phyloP scores from a whole-genome alignment of 208 protist genomes.

The Leishmania guyanensis region DNA sequence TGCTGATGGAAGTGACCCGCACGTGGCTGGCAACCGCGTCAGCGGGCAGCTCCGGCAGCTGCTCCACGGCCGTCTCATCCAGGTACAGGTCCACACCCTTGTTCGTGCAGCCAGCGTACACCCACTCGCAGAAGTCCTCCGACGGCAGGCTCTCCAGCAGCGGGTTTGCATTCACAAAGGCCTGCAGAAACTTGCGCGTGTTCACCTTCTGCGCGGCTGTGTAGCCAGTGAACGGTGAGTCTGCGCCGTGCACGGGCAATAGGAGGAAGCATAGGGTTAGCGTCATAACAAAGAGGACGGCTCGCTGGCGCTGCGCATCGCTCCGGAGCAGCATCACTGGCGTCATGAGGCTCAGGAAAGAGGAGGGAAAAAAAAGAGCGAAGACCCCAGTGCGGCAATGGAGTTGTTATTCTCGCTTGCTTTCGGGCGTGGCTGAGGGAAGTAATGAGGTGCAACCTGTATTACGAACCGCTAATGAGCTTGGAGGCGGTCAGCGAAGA shows the following conservation, averaged over 20 bases:
- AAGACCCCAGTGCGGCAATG: background rate
- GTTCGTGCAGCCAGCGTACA: background rate
- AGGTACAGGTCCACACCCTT: conserved; percentile 12
- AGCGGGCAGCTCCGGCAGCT: conserved; percentile 17
- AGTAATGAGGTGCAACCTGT: background rate
- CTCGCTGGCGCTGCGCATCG: background rate
- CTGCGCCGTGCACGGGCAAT: background rate
- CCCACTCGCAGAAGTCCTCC: conserved; percentile 25
- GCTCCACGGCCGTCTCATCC: background rate
- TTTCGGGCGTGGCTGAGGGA: background rate
- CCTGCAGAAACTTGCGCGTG: conserved; percentile 13
- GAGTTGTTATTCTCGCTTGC: background rate
- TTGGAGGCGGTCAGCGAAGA: background rate
- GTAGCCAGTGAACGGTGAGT: conserved; percentile 3
- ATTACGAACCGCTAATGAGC: background rate
- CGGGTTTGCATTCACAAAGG: conserved; percentile 1
- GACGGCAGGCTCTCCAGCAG: background rate
- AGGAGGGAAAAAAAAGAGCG: background rate
- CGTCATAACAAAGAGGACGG: background rate
- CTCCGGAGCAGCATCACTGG: background rate
- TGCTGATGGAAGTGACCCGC: background rate
- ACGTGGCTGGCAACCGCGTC: background rate
- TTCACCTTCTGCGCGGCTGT: conserved; percentile 3
- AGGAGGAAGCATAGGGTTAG: background rate
- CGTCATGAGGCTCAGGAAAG: background rate